Evolutionary conservation across 495 filamentous ascomycete species (phyloP).

Genomic region (Penicillium mononematosum): DNA sequence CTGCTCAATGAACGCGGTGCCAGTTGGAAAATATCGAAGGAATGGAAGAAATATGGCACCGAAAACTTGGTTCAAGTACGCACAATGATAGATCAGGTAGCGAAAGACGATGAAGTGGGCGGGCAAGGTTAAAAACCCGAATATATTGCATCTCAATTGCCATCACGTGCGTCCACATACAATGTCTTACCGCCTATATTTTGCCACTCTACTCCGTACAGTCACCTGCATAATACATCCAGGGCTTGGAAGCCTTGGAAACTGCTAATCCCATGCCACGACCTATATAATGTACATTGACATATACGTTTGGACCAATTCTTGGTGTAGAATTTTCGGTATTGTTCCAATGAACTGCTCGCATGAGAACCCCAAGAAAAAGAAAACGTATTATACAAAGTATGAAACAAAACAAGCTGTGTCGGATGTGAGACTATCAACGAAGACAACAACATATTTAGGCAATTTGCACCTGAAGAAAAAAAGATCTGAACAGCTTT

Average conservation of each 20-base stretch:
- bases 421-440: background rate
- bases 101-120: no score
- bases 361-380: background rate
- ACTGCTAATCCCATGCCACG: no score
- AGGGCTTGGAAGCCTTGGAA: background rate
- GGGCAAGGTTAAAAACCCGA: background rate
- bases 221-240: background rate
- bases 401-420: background rate
- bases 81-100: background rate
- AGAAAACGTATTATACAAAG: constrained; percentile 1
- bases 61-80: background rate
- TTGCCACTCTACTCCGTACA: background rate
- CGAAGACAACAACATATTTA: background rate
- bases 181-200: background rate
- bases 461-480: background rate
- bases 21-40: background rate
- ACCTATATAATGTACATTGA: background rate
- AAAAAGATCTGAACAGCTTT: background rate
- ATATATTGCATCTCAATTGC: background rate
- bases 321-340: background rate
- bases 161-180: background rate
- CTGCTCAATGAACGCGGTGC: background rate
- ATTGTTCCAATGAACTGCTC: background rate
- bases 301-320: background rate
- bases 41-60: background rate